A percentile compares a stretch with the other conserved stretches of the same genome.
Evolutionary conservation across 495 filamentous ascomycete genomes (phyloP).

Genomic region (Trichoderma asperelloides): DNA sequence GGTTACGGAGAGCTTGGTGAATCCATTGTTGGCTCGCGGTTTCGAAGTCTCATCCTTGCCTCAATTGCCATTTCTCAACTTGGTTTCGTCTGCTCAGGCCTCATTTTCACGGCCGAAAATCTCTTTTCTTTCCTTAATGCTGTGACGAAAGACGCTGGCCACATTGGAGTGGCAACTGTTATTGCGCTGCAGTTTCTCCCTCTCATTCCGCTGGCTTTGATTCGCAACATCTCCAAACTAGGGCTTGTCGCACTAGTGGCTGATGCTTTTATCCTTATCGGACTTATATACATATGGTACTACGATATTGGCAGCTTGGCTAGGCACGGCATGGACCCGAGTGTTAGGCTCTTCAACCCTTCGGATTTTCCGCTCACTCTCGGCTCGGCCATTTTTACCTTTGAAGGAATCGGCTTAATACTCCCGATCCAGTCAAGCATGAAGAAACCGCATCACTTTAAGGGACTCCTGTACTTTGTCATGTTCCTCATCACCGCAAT

Average conservation of each 20-base stretch:
- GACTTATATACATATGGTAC: slow-evolving; percentile 55
- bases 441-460: slow-evolving; percentile 50
- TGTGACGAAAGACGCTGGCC: slow-evolving; percentile 26
- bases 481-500: slow-evolving; percentile 56
- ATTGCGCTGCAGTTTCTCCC: slow-evolving; percentile 48
- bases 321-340: slow-evolving; percentile 34
- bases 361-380: slow-evolving; percentile 51
- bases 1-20: slow-evolving; percentile 57
- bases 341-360: slow-evolving; percentile 53
- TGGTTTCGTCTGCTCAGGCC: slow-evolving; percentile 57
- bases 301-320: slow-evolving; percentile 47
- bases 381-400: slow-evolving; percentile 57
- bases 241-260: slow-evolving; percentile 51
- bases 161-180: slow-evolving; percentile 22
- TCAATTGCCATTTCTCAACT: slow-evolving; percentile 60
- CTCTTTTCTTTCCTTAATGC: slow-evolving; percentile 47
- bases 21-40: slow-evolving; percentile 39
- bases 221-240: slow-evolving; percentile 57
- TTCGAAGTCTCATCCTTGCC: slow-evolving; percentile 45
- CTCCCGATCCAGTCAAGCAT: slow-evolving; percentile 57
- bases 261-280: slow-evolving; percentile 53
- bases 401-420: slow-evolving; percentile 59
- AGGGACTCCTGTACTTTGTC: slow-evolving; percentile 45
- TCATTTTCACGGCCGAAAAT: slow-evolving; percentile 61
- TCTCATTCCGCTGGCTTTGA: slow-evolving; percentile 50